Evolutionary conservation across 371 early-diverging fungal species (phyloP), one percentile per base, ranked within the genome.

Genomic region (Chytridium lagenaria): DNA sequence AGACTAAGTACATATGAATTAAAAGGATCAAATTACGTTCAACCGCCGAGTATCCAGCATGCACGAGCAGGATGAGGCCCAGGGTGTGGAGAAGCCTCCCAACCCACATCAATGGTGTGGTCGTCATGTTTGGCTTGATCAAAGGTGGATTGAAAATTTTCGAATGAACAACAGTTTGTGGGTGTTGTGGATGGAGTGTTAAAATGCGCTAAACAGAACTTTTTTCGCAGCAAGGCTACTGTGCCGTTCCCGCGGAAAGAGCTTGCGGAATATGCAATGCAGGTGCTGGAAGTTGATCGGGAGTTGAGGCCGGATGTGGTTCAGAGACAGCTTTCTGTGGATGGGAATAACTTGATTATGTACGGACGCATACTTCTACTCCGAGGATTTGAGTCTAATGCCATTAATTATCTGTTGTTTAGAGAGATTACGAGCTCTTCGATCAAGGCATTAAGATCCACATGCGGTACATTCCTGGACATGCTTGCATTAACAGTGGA

Each of bases 41-140:
- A 30, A 75, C 50, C 1, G 77, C 80, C 10, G 80, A 80, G 68
- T 77, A 80, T 23, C 78, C 80, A 28, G 78, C 49, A 67, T 80
- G 80, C n/a, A 75, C 33, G 23, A 80, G 73, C 26, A 78, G 69
- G 5, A 72, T 36, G 52, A 69, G 39, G 38, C 78, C 78, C 1
- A 40, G 5, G 5, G 40, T 28, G 37, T 44, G 44, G 33, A 66
- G 15, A 5, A 38, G 19, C 44, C 66, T 7, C 2, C 66, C 66
- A 19, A 66, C 44, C 66, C 61, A 61, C 61, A 61, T 34, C 44
- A 44, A 44, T 7, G 19, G 7, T 44, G 44, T 12, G 44, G 44
- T 7, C 44, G 19, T 44, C 44, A n/a, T n/a, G n/a, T n/a, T n/a
- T n/a, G n/a, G n/a, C n/a, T n/a, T n/a, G n/a, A n/a, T n/a, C n/a